Base-by-base conservation (phyloP, 78 protist species). In the Dictyostelium firmibasis region DNA sequence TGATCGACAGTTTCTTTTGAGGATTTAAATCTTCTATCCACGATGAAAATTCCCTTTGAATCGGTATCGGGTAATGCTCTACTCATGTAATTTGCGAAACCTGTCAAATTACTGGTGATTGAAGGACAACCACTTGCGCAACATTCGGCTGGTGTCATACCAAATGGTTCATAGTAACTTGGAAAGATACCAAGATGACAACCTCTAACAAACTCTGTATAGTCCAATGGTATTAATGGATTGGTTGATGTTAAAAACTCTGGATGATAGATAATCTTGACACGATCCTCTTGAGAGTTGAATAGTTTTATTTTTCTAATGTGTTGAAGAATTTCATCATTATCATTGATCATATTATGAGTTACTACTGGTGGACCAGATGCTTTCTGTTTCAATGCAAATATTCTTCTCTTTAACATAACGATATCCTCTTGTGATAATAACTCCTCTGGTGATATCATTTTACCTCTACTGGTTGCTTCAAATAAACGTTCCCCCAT, bases 181-280 rank as follows among this genome's bases (percentile, higher is more conserved):
- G 93, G 97, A 86, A 98, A 98, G 14, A 96, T 91, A 50, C 99
- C 99, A 29, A 98, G 38, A 86, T 98, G 99, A 53, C 98, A 96
- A 29, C 98, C 98, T 47, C 97, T 77, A 20, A 97, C 98, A 53
- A 97, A 97, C 10, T 92, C 97, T 4, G 96, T 86, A 50, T 98
- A 98, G 74, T 97, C 98, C 60, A 96, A 38, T 18, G 98, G 97
- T 27, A 98, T 27, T 29, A 98, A 70, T 9, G 99, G 98, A 77
- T 62, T 87, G 29, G 98, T 93, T 3, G 96, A 44, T 35, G 20
- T 76, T 36, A 98, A 76, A 74, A 98, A 98, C 92, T 97, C 97
- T 57, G 99, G 99, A 79, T 98, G 99, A 85, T 87, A 98, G 31
- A 98, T 74, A 74, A 97, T 92, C 92, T 97, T 96, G 27, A 97